Evolutionary conservation across 2,329 filamentous ascomycete genomes (phyloP), one percentile per base, ranked within the genome.

Genomic region (Colletotrichum magnum): DNA sequence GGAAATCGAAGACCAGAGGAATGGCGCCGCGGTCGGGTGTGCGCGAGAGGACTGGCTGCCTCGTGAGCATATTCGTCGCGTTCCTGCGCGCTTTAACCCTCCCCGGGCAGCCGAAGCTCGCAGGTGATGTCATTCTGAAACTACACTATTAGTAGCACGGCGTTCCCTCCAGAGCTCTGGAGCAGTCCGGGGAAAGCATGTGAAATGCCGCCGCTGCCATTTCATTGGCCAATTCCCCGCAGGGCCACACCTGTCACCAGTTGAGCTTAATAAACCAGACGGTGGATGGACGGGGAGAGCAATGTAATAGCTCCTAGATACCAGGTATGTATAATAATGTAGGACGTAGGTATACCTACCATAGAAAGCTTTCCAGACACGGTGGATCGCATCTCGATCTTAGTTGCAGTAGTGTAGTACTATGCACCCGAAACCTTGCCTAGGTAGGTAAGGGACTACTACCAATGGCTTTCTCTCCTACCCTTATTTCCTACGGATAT

Each of bases 91-190:
- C 60, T 56, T 36, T 26, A 47, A 58, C 56, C 41, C 56, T 53
- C 43, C 50, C 61, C 45, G 26, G 66, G 21, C 43, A 43, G 50
- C 56, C 62, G 48, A 66, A 66, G 66, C 66, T 69, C 48, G 66
- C 36, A 57, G 56, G 62, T 69, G 66, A 69, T 69, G 66, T 69
- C 66, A 69, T 69, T 66, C 66, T 69, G 62, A 69, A 69, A 69
- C 66, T 66, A 61, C 52, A 69, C 66, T 66, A 61, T 57, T 69
- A 58, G 60, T 50, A 66, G 50, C 62, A 51, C 47, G 56, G 41
- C 60, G 54, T 21, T 39, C 24, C 48, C 28, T 28, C 32, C 16
- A 53, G 18, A 28, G 21, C 28, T 28, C 32, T 24, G 45, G 18
- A 28, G 21, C 32, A 54, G 43, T 69, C 66, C 43, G 66, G 66